These are phyloP conservation scores for Yarrowia divulgata DNA, from an alignment of 805 yeast species.

Conservation along the genomic window DNA sequence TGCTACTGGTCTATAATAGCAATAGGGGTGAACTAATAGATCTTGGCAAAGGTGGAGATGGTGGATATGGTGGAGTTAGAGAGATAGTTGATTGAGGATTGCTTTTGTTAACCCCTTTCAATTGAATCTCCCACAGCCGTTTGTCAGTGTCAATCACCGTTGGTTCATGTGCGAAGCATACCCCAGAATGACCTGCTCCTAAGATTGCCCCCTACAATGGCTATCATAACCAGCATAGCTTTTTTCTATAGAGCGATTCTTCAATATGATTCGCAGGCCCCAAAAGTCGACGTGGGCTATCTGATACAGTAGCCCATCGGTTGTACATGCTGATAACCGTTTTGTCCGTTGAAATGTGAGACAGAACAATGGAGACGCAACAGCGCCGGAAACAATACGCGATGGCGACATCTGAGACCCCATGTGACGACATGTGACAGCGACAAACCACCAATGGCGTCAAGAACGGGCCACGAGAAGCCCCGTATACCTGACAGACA, in stretches of 20 bases:
- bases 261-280: background rate
- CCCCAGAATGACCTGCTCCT: too few relatives aligned
- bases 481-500: background rate
- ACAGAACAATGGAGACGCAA: background rate
- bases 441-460: background rate
- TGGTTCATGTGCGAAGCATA: too few relatives aligned
- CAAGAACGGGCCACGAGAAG: background rate
- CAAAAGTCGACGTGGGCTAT: constrained; percentile 7
- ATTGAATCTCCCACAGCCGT: too few relatives aligned
- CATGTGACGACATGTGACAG: constrained; percentile 4
- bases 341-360: constrained; percentile 2
- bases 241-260: background rate
- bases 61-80: background rate
- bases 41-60: background rate
- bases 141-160: too few relatives aligned
- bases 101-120: too few relatives aligned
- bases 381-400: background rate
- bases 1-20: constrained; percentile 9
- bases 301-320: background rate
- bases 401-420: background rate
- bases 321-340: constrained; percentile 2
- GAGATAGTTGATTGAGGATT: too few relatives aligned
- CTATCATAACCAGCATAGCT: background rate
- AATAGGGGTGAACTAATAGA: background rate
- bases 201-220: too few relatives aligned